phyloP scores from a whole-genome alignment of 2,329 filamentous ascomycete genomes.

The Lasiodiplodia citricola region DNA sequence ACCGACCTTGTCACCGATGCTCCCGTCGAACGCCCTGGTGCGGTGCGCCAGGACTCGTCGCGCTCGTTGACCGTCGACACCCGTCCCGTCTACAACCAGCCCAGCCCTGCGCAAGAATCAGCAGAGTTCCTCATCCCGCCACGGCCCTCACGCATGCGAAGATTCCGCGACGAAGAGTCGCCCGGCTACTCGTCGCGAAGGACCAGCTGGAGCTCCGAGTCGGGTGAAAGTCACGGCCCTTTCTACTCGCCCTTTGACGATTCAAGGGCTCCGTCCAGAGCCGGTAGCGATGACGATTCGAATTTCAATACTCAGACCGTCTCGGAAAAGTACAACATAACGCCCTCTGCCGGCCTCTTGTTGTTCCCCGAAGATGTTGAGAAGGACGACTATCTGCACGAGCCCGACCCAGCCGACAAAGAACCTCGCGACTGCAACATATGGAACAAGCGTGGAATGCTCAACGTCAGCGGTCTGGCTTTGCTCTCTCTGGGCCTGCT shows the following conservation, averaged over 20 bases:
- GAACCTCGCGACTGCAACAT: constrained; percentile 67
- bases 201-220: constrained; percentile 70
- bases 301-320: constrained; percentile 72
- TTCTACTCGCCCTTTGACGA: constrained; percentile 65
- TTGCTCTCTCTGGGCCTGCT: constrained; percentile 66
- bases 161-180: constrained; percentile 59
- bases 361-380: constrained; percentile 75
- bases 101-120: constrained; percentile 46
- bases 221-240: constrained; percentile 56
- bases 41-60: constrained; percentile 48
- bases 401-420: constrained; percentile 69
- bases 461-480: constrained; percentile 68
- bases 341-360: constrained; percentile 68
- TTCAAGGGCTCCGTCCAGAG: constrained; percentile 62
- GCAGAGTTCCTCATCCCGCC: constrained; percentile 59
- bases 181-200: constrained; percentile 54
- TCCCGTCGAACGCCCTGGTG: constrained; percentile 40
- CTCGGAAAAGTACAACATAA: constrained; percentile 74
- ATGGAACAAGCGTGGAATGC: constrained; percentile 66
- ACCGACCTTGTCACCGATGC: constrained; percentile 56
- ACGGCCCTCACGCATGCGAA: constrained; percentile 53
- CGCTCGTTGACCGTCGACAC: constrained; percentile 47
- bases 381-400: constrained; percentile 74
- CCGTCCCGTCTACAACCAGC: constrained; percentile 39
- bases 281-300: constrained; percentile 68